Conservation (phyloP, 2,329 filamentous ascomycete species). For the Fusarium nurragi region DNA sequence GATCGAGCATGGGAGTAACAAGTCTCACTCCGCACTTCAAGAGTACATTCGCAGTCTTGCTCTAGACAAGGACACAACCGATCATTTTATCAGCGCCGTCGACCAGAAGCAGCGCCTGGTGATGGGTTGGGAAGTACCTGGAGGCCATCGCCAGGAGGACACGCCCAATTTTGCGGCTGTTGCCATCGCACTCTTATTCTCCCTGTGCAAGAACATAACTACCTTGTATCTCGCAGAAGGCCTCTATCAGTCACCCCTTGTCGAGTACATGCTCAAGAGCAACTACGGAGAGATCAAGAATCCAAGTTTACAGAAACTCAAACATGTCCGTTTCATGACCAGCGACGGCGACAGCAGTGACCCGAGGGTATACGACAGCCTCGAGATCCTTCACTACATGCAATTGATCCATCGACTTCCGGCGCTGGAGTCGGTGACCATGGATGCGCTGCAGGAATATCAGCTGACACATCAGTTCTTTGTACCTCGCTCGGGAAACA, state of each 20-base stretch:
- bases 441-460: background rate
- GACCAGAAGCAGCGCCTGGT: background rate
- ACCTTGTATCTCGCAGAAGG: background rate
- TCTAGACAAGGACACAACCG: fast-evolving
- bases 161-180: background rate
- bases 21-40: background rate
- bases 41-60: background rate
- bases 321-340: background rate
- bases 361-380: background rate
- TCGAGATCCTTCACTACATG: background rate
- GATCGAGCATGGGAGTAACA: background rate
- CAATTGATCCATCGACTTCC: background rate
- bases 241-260: background rate
- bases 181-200: background rate
- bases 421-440: background rate
- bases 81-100: background rate
- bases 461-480: background rate
- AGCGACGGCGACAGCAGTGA: background rate
- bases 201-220: background rate
- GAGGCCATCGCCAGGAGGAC: background rate
- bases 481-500: background rate
- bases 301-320: background rate
- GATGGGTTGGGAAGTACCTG: background rate
- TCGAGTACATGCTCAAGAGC: background rate
- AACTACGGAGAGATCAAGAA: background rate